Base-by-base conservation (phyloP, 139 green algal species). In the Picochlorum sp. region DNA sequence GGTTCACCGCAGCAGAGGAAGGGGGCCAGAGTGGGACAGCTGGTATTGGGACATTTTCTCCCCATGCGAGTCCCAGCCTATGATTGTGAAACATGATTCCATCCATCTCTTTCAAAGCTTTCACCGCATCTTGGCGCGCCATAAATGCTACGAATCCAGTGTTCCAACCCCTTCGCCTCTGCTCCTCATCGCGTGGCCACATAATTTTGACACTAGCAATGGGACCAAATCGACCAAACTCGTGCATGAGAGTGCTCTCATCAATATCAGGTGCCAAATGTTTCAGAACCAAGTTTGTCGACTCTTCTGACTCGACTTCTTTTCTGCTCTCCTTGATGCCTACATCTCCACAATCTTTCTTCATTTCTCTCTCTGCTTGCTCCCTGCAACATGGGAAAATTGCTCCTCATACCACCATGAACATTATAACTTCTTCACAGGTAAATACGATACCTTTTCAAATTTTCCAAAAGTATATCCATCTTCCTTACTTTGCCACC, bases 81-180 rank as follows among this genome's bases (percentile, higher is more conserved):
- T 84, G 78, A 50, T 85, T 79, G 51, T 91, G 81, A 38, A 96
- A 76, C 56, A 82, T 69, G 20, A 86, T 66, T 41, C 88, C 85
- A 62, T 96, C 83, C 49, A 97, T 76, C 16, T 88, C 84, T 11
- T 83, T 76, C 62, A 88, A 81, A 0, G 90, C 90, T 6, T 63
- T 66, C 38, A 87, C 74, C 0, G 88, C 89, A 45, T 83, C 84
- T 0, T 83, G 75, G 1, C 89, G 83, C 21, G 57, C 79, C 92
- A 97, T 98, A 80, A 97, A 98, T 3, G 89, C 88, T 20, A 98
- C 89, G 71, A 97, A 98, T 62, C 92, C 92, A 68, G 76, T 92
- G 79, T 97, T 97, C 47, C 87, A 73, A 8, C 75, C 79, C n/a
- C 85, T 76, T 20, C 78, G 71, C 20, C 82, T 79, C 79, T 97